Evolutionary conservation across 345 rosid species (phyloP).

Genomic region (Citrus medica): DNA sequence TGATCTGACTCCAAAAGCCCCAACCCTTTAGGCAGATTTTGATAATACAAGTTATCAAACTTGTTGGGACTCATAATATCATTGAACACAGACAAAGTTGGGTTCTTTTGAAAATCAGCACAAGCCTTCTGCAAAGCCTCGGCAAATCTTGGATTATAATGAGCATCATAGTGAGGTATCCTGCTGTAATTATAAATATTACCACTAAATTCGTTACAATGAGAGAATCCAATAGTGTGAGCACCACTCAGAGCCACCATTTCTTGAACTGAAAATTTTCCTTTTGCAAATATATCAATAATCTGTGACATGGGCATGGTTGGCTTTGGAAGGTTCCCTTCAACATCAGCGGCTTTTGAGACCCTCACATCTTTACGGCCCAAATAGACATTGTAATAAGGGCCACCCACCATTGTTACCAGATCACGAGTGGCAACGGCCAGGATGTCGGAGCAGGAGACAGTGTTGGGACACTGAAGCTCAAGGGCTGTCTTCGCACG

Average conservation of each 20-base stretch:
- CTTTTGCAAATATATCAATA: constrained; percentile 46
- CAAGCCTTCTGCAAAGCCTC: constrained; percentile 63
- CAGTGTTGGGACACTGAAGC: constrained; percentile 74
- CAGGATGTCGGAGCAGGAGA: constrained; percentile 90
- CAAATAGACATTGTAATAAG: constrained; percentile 58
- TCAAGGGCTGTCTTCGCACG: constrained; percentile 88
- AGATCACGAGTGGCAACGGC: constrained; percentile 82
- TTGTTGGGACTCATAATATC: constrained; percentile 88
- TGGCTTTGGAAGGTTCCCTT: constrained; percentile 62
- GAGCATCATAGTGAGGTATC: neutral
- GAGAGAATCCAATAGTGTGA: constrained; percentile 90
- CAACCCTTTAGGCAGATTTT: constrained; percentile 75
- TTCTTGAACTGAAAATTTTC: constrained; percentile 69
- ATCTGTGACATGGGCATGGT: constrained; percentile 48
- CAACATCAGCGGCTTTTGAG: constrained; percentile 46
- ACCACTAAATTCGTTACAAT: constrained; percentile 69
- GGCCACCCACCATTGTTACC: constrained; percentile 63
- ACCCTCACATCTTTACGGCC: constrained; percentile 69
- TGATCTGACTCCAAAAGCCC: constrained; percentile 82
- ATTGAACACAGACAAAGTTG: constrained; percentile 78
- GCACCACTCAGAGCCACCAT: constrained; percentile 91
- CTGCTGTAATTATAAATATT: constrained; percentile 38
- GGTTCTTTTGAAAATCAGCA: constrained; percentile 49
- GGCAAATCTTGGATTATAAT: constrained; percentile 74
- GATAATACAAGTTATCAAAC: constrained; percentile 80